Evolutionary conservation across 75 land plant species (phyloP).

Genomic region (Cryptomeria japonica): DNA sequence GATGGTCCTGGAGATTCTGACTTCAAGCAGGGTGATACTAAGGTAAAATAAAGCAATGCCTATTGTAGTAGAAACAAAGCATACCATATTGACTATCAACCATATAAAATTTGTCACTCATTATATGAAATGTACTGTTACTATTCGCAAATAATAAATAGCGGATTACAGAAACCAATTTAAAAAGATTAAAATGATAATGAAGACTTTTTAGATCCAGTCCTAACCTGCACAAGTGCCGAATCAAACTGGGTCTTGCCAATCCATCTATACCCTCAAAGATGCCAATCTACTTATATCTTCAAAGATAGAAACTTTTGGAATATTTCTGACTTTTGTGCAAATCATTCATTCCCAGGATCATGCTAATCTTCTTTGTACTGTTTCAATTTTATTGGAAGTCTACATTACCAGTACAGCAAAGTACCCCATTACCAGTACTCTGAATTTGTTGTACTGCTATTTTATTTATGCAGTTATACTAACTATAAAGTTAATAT

Average conservation of each 20-base stretch:
- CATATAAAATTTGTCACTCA: neutral
- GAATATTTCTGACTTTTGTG: neutral
- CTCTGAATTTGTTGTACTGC: neutral
- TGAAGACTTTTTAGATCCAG: neutral
- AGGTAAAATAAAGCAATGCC: conserved; percentile 27
- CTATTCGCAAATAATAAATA: neutral
- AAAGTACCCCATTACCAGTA: neutral
- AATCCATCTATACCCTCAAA: neutral
- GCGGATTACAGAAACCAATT: too few relatives aligned
- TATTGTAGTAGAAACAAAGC: neutral
- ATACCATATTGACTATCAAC: neutral
- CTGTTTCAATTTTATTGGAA: neutral
- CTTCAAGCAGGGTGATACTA: conserved; percentile 90
- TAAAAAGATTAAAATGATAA: neutral
- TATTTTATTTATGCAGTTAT: neutral
- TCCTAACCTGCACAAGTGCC: neutral
- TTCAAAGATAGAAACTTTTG: neutral
- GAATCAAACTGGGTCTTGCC: neutral
- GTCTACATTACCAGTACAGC: neutral
- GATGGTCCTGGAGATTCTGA: conserved; percentile 98
- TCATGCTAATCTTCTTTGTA: neutral
- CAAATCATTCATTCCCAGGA: neutral
- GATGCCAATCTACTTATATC: too few relatives aligned
- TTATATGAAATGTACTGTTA: neutral
- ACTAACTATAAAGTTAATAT: neutral